Base-by-base conservation (phyloP, 2,329 filamentous ascomycete species). In the Metarhizium humberi region DNA sequence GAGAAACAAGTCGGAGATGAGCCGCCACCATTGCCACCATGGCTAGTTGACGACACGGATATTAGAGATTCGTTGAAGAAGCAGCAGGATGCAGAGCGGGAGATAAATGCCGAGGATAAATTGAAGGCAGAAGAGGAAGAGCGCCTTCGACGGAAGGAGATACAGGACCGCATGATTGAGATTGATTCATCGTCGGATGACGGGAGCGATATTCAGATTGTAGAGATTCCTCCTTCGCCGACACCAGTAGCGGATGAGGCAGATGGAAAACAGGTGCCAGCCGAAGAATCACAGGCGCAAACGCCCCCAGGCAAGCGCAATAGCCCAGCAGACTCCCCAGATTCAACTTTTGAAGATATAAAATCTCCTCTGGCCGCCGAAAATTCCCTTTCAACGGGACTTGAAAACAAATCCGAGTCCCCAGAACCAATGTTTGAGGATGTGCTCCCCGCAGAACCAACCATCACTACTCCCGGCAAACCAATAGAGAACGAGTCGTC, bases 21-120 rank as follows among this genome's bases (percentile, higher is more conserved):
- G 3, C 74, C 79, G 1, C 76, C 74, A n/a, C 85, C 86, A 0
- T 66, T 92, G 7, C 89, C 89, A 1, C 89, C 89, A 0, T 94
- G 89, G 89, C 79, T 94, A 64, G 72, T 74, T 2, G 80, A 84
- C 58, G 71, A 83, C 6, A 77, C 78, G 2, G 87, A 91, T 56
- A 83, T 92, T 36, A 77, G 86, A 57, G 78, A 85, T 51, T 78
- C 79, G 30, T 70, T 84, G 57, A 81, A 79, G 61, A 78, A 81
- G 55, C 80, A 84, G 70, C 78, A 71, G 60, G 79, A 72, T 62
- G 75, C 68, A 50, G 81, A 86, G 51, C 70, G 72, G 20, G 78
- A 82, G 55, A 82, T 87, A 55, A 83, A 86, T 55, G 85, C 85
- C 20, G 80, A 86, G 56, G 81, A 87, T 61, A 71, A 78, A 30